These are phyloP conservation scores for Cyanodermella asteris DNA, from an alignment of 2,329 filamentous ascomycete species.

Conservation along the genomic window DNA sequence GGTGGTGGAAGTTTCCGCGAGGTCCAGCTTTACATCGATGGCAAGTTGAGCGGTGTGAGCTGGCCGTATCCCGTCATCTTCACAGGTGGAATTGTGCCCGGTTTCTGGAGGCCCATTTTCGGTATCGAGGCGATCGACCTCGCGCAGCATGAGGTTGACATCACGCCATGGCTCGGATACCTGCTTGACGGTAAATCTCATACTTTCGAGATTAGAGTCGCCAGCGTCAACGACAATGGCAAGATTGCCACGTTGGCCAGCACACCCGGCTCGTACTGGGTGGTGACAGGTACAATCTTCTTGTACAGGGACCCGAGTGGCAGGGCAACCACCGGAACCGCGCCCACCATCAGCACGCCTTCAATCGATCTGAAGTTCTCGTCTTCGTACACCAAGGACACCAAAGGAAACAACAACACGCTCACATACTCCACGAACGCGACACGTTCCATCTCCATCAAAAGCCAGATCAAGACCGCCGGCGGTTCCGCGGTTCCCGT, in stretches of 20 bases:
- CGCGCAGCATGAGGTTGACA: slow-evolving; percentile 59
- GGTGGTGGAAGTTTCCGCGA: slow-evolving; percentile 58
- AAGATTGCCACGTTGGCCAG: slow-evolving; percentile 28
- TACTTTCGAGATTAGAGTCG: slow-evolving; percentile 44
- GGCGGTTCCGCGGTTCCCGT: slow-evolving; percentile 17
- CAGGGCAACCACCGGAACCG: slow-evolving; percentile 2
- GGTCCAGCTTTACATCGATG: slow-evolving; percentile 56
- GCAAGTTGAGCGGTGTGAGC: slow-evolving; percentile 45
- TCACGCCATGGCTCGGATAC: slow-evolving; percentile 51
- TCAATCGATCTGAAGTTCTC: slow-evolving; percentile 28
- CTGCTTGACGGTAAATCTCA: slow-evolving; percentile 45
- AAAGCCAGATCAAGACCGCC: slow-evolving; percentile 29
- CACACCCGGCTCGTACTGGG: slow-evolving; percentile 46
- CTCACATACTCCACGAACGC: slow-evolving; percentile 37
- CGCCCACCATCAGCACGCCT: slow-evolving; percentile 15
- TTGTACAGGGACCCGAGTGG: slow-evolving; percentile 40
- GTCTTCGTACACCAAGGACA: slow-evolving; percentile 23
- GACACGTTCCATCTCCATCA: slow-evolving; percentile 31
- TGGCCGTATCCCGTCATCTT: slow-evolving; percentile 74
- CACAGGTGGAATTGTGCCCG: slow-evolving; percentile 57
- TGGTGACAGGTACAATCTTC: slow-evolving; percentile 60
- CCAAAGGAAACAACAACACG: slow-evolving; percentile 34
- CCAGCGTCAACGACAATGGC: slow-evolving; percentile 38
- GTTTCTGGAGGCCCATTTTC: slow-evolving; percentile 56
- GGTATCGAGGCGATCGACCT: slow-evolving; percentile 63